A percentile compares a stretch with the other conserved stretches of the same genome.
Conservation (phyloP, 2,329 filamentous ascomycete species). For the Aphanoascus verrucosus region DNA sequence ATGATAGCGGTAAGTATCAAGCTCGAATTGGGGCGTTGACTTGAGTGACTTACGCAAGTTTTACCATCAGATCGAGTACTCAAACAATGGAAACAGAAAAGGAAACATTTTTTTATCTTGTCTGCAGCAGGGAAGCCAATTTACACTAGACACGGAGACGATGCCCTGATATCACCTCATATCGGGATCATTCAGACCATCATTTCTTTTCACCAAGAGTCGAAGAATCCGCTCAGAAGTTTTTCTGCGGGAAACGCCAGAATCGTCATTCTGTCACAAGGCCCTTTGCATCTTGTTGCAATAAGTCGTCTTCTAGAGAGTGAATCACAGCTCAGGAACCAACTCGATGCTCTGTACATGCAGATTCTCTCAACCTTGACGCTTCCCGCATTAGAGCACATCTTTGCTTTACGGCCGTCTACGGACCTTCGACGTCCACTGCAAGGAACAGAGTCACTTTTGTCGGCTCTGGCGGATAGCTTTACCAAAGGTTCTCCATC, state of each 20-base stretch:
- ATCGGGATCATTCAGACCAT: constrained; percentile 95
- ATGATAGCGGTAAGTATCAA: constrained; percentile 44
- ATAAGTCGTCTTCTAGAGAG: constrained; percentile 90
- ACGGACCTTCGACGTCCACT: constrained; percentile 82
- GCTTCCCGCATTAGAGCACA: constrained; percentile 69
- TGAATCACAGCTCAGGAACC: constrained; percentile 71
- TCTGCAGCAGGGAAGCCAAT: constrained; percentile 96
- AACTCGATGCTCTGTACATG: constrained; percentile 93
- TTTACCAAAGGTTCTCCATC: constrained; percentile 90
- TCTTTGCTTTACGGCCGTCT: constrained; percentile 85
- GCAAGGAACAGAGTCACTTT: constrained; percentile 78
- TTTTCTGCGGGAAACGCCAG: constrained; percentile 80
- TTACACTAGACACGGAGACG: constrained; percentile 87
- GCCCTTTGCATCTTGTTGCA: constrained; percentile 82
- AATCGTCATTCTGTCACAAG: constrained; percentile 76
- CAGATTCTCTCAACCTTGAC: constrained; percentile 94
- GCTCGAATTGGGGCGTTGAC: not conserved
- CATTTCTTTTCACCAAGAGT: constrained; percentile 86
- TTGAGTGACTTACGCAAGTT: constrained; percentile 7
- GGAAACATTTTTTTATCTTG: constrained; percentile 94
- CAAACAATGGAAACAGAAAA: constrained; percentile 73
- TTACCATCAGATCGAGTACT: constrained; percentile 38
- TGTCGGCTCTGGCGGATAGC: constrained; percentile 85
- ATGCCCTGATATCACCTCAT: constrained; percentile 80
- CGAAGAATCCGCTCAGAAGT: constrained; percentile 63